Evolutionary conservation across 208 protist species (phyloP).

Genomic region (Leishmania amazonensis): DNA sequence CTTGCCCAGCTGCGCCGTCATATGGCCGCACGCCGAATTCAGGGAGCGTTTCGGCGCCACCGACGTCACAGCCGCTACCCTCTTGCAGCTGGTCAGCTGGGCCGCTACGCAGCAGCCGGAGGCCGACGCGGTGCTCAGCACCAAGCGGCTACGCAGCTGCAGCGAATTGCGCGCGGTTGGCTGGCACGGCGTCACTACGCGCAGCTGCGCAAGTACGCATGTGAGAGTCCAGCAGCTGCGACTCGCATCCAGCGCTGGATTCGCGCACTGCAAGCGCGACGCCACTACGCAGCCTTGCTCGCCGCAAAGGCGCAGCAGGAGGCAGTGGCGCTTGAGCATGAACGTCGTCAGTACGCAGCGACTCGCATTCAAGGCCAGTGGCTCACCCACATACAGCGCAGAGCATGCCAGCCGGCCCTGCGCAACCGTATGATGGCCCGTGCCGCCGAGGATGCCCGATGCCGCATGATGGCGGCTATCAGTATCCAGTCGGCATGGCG

Average conservation of each 20-base stretch:
- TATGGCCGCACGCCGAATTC: slow-evolving; percentile 59
- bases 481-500: slow-evolving; percentile 73
- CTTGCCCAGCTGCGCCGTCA: slow-evolving; percentile 44
- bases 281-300: slow-evolving; percentile 22
- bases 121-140: slow-evolving; percentile 36
- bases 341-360: slow-evolving; percentile 31
- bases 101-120: slow-evolving; percentile 7
- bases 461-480: slow-evolving; percentile 47
- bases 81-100: slow-evolving; percentile 6
- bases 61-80: slow-evolving; percentile 32
- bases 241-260: slow-evolving; percentile 58
- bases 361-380: slow-evolving; percentile 29
- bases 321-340: slow-evolving; percentile 12
- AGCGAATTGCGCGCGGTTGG: slow-evolving; percentile 74
- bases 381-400: slow-evolving; percentile 25
- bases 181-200: slow-evolving; percentile 44
- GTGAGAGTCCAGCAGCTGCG: slow-evolving; percentile 40
- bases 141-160: slow-evolving; percentile 57
- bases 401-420: slow-evolving; percentile 27
- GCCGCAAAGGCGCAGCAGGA: slow-evolving; percentile 28
- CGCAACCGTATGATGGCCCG: slow-evolving; percentile 30
- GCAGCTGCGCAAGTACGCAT: slow-evolving; percentile 27
- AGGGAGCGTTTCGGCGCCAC: slow-evolving; percentile 44
- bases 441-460: slow-evolving; percentile 38
- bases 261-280: slow-evolving; percentile 39